These are phyloP conservation scores for Posidonia oceanica DNA, from an alignment of 116 monocot genomes.

Conservation along the genomic window DNA sequence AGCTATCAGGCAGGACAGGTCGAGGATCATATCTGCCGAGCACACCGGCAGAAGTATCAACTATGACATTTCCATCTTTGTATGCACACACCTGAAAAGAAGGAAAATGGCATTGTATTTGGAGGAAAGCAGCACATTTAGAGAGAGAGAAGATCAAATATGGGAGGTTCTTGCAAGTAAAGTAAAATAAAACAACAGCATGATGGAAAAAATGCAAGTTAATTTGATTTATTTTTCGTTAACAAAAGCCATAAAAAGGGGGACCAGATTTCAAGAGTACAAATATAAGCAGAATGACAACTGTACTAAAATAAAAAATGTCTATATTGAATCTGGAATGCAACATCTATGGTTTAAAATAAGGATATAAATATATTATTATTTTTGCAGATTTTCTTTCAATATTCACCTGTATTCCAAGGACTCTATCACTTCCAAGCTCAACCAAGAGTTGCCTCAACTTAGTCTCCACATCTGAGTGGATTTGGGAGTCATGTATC, in stretches of 20 bases:
- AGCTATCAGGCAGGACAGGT: slow-evolving; percentile 80
- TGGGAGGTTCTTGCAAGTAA: neutral
- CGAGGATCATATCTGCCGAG: slow-evolving; percentile 96
- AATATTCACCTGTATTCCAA: slow-evolving; percentile 68
- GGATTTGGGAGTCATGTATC: slow-evolving; percentile 60
- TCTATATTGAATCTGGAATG: too few species aligned
- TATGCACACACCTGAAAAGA: slow-evolving; percentile 80
- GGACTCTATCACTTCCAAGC: slow-evolving; percentile 66
- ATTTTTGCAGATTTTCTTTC: neutral
- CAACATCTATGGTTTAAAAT: too few species aligned
- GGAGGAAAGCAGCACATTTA: neutral
- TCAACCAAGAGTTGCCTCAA: slow-evolving; percentile 62
- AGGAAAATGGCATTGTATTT: neutral
- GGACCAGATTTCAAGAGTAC: too few species aligned
- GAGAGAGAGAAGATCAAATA: neutral
- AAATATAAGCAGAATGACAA: neutral
- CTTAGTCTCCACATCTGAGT: slow-evolving; percentile 82
- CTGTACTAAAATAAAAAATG: neutral
- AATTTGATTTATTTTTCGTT: too few species aligned
- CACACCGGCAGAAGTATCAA: slow-evolving; percentile 92
- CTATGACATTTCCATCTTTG: slow-evolving; percentile 90
- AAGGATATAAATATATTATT: neutral
- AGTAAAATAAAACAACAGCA: neutral
- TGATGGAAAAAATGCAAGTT: too few species aligned
- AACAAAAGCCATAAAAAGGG: too few species aligned